Conservation (phyloP, 2,329 filamentous ascomycete species). For the Chaetomiaceae sp. region DNA sequence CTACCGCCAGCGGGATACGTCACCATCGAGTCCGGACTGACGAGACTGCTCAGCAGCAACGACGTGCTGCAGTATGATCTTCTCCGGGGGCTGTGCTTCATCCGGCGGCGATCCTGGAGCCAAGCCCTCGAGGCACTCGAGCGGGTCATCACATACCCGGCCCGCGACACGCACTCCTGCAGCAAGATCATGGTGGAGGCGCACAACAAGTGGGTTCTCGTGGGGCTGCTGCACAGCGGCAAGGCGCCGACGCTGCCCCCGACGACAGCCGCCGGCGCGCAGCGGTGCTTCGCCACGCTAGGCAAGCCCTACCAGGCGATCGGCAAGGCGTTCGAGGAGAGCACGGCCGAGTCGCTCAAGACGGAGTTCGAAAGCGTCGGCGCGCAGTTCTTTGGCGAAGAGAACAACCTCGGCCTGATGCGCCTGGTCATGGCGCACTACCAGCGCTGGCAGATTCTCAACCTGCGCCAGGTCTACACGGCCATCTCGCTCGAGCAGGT, state of each 20-base stretch:
- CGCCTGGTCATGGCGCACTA: constrained; percentile 63
- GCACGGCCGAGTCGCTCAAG: constrained; percentile 42
- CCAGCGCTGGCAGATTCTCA: constrained; percentile 67
- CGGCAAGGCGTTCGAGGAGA: constrained; percentile 59
- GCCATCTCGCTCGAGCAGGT: constrained; percentile 52
- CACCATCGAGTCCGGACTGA: constrained; percentile 51
- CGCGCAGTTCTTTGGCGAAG: constrained; percentile 54
- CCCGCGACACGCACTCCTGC: constrained; percentile 48
- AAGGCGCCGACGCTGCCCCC: constrained; percentile 49
- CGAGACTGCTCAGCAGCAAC: constrained; percentile 43
- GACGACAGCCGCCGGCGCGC: constrained; percentile 45
- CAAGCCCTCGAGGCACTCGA: constrained; percentile 57
- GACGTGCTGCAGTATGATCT: constrained; percentile 63
- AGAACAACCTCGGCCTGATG: constrained; percentile 68
- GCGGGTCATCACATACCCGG: constrained; percentile 61
- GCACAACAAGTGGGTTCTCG: constrained; percentile 85
- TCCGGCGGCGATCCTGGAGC: constrained; percentile 54
- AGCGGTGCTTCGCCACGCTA: constrained; percentile 51
- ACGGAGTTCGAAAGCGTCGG: constrained; percentile 55
- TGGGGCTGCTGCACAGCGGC: constrained; percentile 66
- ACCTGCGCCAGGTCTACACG: constrained; percentile 65
- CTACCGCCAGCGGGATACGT: constrained; percentile 52
- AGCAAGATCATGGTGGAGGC: constrained; percentile 81
- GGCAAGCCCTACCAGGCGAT: constrained; percentile 66
- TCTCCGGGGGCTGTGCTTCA: constrained; percentile 58